Percentiles rank a stretch among this genome's conserved stretches.
Evolutionary conservation across 1,284 basidiomycete genomes (phyloP).

Genomic region (Cutaneotrichosporon sp.): DNA sequence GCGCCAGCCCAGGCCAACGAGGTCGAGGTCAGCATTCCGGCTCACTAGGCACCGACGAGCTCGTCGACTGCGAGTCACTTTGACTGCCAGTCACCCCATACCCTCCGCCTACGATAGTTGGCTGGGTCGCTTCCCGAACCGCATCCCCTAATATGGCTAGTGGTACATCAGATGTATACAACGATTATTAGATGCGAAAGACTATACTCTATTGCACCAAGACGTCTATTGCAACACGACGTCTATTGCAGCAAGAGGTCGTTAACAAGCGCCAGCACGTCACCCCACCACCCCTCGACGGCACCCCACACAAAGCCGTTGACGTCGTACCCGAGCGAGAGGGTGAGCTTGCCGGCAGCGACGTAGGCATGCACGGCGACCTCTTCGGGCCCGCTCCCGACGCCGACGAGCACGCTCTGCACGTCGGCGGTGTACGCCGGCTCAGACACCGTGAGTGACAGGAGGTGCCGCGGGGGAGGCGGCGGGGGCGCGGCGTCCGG

Average conservation of each 20-base stretch:
- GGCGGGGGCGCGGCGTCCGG: slow-evolving; percentile 3
- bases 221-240: background rate
- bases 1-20: background rate
- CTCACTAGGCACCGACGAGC: background rate
- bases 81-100: too few species aligned
- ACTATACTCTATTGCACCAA: background rate
- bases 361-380: slow-evolving; percentile 76
- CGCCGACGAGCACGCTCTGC: slow-evolving; percentile 68
- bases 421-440: slow-evolving; percentile 62
- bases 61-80: background rate
- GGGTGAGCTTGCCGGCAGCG: slow-evolving; percentile 21
- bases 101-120: too few species aligned
- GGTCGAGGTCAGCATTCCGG: slow-evolving; percentile 5
- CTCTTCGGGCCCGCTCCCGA: slow-evolving; percentile 68
- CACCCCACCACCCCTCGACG: slow-evolving; percentile 32
- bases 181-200: background rate
- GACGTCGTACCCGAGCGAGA: slow-evolving; percentile 36
- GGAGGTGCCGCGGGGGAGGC: slow-evolving; percentile 61
- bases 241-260: slow-evolving; percentile 21
- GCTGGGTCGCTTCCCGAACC: too few species aligned
- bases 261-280: slow-evolving; percentile 26
- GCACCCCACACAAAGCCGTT: slow-evolving; percentile 31
- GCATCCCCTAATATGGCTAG: background rate
- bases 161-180: background rate
- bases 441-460: slow-evolving; percentile 72